Conservation (phyloP, 176 grass and related monocot species). For the Bothriochloa decipiens region DNA sequence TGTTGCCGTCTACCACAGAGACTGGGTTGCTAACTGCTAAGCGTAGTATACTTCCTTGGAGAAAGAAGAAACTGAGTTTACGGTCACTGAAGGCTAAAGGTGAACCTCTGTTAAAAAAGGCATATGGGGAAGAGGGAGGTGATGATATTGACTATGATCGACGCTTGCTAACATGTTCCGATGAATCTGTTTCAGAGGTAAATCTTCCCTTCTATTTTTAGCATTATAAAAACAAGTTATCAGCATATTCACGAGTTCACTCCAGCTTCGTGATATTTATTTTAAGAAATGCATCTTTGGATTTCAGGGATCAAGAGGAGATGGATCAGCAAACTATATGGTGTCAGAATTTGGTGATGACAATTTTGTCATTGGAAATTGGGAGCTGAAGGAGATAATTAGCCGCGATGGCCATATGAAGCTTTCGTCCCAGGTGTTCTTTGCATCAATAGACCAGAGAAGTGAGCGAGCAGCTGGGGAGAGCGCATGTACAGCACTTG, state of each 20-base stretch:
- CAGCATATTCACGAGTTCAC: neutral
- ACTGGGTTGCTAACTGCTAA: slow-evolving; percentile 43
- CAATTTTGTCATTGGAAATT: slow-evolving; percentile 82
- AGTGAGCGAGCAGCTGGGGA: slow-evolving; percentile 84
- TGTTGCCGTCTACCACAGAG: slow-evolving; percentile 32
- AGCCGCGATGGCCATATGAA: slow-evolving; percentile 79
- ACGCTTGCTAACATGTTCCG: slow-evolving; percentile 48
- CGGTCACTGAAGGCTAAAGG: slow-evolving; percentile 64
- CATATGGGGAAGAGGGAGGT: slow-evolving; percentile 74
- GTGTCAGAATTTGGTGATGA: slow-evolving; percentile 73
- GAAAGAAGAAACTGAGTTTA: slow-evolving; percentile 60
- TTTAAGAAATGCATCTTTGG: slow-evolving; percentile 18
- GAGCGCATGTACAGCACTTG: slow-evolving; percentile 82
- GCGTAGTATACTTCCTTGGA: slow-evolving; percentile 76
- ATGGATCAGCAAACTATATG: slow-evolving; percentile 45
- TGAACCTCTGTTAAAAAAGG: slow-evolving; percentile 80
- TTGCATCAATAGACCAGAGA: slow-evolving; percentile 95
- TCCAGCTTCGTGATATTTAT: slow-evolving; percentile 5
- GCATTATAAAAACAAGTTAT: neutral
- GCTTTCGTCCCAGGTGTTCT: slow-evolving; percentile 74
- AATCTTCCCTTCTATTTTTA: neutral
- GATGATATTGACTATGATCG: slow-evolving; percentile 93
- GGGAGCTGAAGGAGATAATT: slow-evolving; percentile 66
- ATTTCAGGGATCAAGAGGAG: slow-evolving; percentile 48
- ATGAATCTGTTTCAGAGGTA: slow-evolving; percentile 54